Evolutionary conservation across 2,329 filamentous ascomycete species (phyloP), one percentile per base, ranked within the genome.

Genomic region (Paraphoma sp.): DNA sequence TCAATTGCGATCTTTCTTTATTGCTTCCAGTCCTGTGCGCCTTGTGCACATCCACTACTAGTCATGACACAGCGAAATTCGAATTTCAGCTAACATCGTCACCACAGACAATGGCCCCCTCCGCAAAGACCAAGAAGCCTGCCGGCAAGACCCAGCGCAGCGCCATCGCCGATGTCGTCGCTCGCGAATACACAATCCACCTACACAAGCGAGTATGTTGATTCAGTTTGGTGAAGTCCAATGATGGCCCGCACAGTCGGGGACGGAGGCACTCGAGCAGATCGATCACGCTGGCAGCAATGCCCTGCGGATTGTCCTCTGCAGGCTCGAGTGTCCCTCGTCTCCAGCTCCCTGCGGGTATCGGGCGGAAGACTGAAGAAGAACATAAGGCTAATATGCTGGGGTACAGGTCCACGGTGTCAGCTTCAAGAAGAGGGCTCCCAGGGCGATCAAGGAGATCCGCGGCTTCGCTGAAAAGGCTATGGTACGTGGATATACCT

Each of bases 101-200:
- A 18, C 45, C 38, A 36, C 53, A 60, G 73, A 70, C 70, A 72
- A 82, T 82, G 80, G 72, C 80, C 54, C 64, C 65, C 59, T 75
- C 61, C 72, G 69, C 75, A 66, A 69, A 72, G 77, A 80, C 70
- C 59, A 86, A 87, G 84, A 89, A 88, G 84, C 82, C 84, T 68
- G 79, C 85, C 76, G 84, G 82, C 80, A 90, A 89, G 86, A 73
- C 81, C 73, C 81, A 82, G 77, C 92, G 93, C 81, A 97, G 92
- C 83, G 96, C 96, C 86, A 97, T 99, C 83, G 89, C 92, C 83
- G 94, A 99, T 84, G 96, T 99, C 80, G 94, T 99, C 82, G 90
- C 95, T 78, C 92, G 95, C 88, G 96, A 99, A 87, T 99, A 99
- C 89, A 99, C 95, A 83, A 98, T 99, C 86, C 94, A 99, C 89